These are phyloP conservation scores for Leishmania aethiopica DNA, from an alignment of 208 protist genomes.

Conservation along the genomic window DNA sequence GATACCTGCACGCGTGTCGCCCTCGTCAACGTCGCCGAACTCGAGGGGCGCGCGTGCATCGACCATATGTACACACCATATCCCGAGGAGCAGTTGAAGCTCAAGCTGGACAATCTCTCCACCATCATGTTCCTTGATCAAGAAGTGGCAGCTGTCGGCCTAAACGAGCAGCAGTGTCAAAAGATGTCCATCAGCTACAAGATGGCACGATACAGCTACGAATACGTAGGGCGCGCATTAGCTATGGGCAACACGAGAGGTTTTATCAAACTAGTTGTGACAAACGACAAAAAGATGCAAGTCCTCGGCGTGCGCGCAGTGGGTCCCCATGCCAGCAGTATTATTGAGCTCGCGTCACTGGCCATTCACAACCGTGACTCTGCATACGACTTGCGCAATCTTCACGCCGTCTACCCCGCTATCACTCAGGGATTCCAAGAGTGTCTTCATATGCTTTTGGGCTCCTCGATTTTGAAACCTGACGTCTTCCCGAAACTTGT, in stretches of 20 bases:
- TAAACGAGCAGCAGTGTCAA: conserved; percentile 89
- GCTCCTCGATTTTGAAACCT: conserved; percentile 86
- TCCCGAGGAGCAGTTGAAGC: conserved; percentile 68
- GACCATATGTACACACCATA: conserved; percentile 85
- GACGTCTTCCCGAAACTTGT: conserved; percentile 83
- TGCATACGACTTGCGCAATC: conserved; percentile 66
- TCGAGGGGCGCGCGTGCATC: conserved; percentile 76
- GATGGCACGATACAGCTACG: conserved; percentile 89
- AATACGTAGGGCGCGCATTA: conserved; percentile 81
- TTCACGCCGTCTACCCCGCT: conserved; percentile 84
- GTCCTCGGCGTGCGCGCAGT: conserved; percentile 89
- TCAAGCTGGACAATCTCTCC: conserved; percentile 85
- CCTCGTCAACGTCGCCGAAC: conserved; percentile 88
- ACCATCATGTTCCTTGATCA: conserved; percentile 94
- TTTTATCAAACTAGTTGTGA: conserved; percentile 93
- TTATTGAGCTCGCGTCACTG: conserved; percentile 89
- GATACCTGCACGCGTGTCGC: conserved; percentile 78
- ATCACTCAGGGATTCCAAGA: conserved; percentile 91
- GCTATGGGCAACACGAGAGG: conserved; percentile 89
- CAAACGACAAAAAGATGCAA: conserved; percentile 88
- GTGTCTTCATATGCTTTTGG: conserved; percentile 89
- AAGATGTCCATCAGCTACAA: conserved; percentile 82
- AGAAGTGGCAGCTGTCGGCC: conserved; percentile 84
- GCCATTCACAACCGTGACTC: conserved; percentile 88
- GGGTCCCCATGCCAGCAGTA: conserved; percentile 86